These are phyloP conservation scores for Daldinia eschscholtzii DNA, from an alignment of 2,329 filamentous ascomycete genomes.

Conservation along the genomic window DNA sequence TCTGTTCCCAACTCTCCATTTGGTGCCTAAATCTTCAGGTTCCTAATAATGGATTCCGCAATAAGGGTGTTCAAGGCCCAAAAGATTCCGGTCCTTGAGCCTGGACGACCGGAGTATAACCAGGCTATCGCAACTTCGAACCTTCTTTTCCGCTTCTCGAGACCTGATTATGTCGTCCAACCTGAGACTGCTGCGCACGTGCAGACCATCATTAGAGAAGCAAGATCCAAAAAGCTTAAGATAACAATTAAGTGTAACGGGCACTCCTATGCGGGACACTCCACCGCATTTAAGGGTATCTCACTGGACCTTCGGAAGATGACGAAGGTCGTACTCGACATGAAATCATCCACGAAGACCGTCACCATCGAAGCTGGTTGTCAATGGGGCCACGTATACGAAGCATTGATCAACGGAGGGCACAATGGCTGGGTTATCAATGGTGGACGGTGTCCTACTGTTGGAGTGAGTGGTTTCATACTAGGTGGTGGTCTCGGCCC, in stretches of 20 bases:
- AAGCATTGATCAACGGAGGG: no score
- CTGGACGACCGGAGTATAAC: constrained; percentile 42
- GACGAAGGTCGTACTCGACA: no score
- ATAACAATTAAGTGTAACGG: constrained; percentile 52
- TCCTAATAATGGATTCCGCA: no score
- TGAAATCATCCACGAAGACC: no score
- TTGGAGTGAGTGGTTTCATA: constrained; percentile 57
- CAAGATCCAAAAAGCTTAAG: constrained; percentile 12
- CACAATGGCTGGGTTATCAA: no score
- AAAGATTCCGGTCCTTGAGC: constrained; percentile 11
- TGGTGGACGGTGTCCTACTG: constrained; percentile 52
- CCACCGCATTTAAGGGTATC: constrained; percentile 49
- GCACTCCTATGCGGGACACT: constrained; percentile 52
- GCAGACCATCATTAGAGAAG: constrained; percentile 35
- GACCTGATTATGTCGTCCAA: constrained; percentile 47
- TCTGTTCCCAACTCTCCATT: no score
- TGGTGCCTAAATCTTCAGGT: no score
- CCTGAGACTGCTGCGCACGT: constrained; percentile 41
- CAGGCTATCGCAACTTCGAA: constrained; percentile 47
- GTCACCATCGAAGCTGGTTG: no score
- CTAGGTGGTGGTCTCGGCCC: constrained; percentile 55
- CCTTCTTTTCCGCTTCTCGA: constrained; percentile 48
- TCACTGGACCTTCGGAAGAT: constrained; percentile 50
- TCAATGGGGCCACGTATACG: no score
- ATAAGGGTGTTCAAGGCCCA: no score